phyloP scores from a whole-genome alignment of 495 filamentous ascomycete genomes.

The Neurospora sp. region DNA sequence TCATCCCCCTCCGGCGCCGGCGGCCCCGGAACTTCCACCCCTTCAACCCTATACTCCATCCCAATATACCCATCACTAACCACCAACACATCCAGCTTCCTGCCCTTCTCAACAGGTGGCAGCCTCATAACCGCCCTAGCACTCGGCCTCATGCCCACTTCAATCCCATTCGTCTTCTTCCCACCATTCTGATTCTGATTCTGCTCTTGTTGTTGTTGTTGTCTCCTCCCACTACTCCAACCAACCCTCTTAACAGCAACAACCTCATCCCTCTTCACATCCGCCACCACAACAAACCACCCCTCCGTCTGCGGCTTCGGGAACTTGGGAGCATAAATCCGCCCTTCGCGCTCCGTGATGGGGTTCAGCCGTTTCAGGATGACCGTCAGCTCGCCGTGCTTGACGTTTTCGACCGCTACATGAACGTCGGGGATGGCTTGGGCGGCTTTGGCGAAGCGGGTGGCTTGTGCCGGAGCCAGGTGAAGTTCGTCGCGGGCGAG shows the following conservation, averaged over 20 bases:
- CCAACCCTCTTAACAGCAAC: constrained; percentile 75
- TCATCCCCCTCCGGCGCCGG: constrained; percentile 9
- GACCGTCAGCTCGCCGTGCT: constrained; percentile 51
- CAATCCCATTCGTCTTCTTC: constrained; percentile 7
- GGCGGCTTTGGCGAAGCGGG: constrained; percentile 48
- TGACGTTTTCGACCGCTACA: constrained; percentile 51
- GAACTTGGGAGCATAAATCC: constrained; percentile 77
- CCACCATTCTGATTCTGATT: not conserved
- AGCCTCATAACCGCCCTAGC: constrained; percentile 54
- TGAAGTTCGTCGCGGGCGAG: constrained; percentile 30
- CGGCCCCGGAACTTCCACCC: constrained; percentile 13
- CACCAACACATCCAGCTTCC: constrained; percentile 59
- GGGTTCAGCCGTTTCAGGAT: constrained; percentile 57
- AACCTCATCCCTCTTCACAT: constrained; percentile 59
- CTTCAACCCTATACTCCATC: constrained; percentile 51
- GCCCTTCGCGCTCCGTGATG: constrained; percentile 48
- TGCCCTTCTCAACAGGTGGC: constrained; percentile 33
- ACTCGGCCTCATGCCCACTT: constrained; percentile 27
- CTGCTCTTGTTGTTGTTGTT: too few species aligned
- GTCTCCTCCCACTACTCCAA: constrained; percentile 41
- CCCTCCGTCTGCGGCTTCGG: constrained; percentile 94
- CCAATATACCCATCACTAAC: constrained; percentile 82
- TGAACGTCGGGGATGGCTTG: constrained; percentile 56
- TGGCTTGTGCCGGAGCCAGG: constrained; percentile 19
- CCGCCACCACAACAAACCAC: constrained; percentile 72